A percentile compares a stretch with the other conserved stretches of the same genome.
Evolutionary conservation across 495 filamentous ascomycete species (phyloP).

Genomic region (Penicillium lagena): DNA sequence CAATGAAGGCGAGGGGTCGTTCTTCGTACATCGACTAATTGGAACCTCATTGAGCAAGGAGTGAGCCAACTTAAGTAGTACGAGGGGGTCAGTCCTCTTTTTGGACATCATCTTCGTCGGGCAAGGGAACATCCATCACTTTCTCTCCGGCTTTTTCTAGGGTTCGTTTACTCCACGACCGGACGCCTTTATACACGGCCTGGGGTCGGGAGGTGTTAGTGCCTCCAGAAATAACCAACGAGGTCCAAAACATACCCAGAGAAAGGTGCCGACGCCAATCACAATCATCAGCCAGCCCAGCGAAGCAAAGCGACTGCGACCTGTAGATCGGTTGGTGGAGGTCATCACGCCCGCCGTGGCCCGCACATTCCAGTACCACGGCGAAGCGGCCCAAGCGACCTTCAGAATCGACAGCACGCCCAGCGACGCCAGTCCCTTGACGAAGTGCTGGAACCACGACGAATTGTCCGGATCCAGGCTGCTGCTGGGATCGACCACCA

Average conservation of each 20-base stretch:
- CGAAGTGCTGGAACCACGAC: slow-evolving; percentile 73
- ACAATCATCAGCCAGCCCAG: slow-evolving; percentile 73
- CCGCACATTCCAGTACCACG: slow-evolving; percentile 70
- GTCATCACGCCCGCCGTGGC: slow-evolving; percentile 36
- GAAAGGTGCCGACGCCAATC: slow-evolving; percentile 73
- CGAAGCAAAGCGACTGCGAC: slow-evolving; percentile 64
- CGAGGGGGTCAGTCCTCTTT: slow-evolving; percentile 12
- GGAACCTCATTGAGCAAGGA: slow-evolving; percentile 66
- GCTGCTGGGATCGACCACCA: slow-evolving; percentile 15
- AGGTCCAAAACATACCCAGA: slow-evolving; percentile 56
- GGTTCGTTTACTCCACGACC: slow-evolving; percentile 58
- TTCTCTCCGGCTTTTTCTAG: slow-evolving; percentile 70
- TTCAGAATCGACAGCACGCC: slow-evolving; percentile 84
- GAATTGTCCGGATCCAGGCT: slow-evolving; percentile 38
- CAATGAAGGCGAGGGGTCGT: slow-evolving; percentile 38
- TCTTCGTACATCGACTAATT: slow-evolving; percentile 97
- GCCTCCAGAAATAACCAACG: background rate
- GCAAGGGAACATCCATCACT: slow-evolving; percentile 76
- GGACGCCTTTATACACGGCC: slow-evolving; percentile 75
- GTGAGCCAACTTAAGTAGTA: slow-evolving; percentile 75
- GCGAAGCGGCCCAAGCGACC: slow-evolving; percentile 64
- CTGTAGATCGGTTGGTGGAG: slow-evolving; percentile 50
- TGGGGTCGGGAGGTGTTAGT: slow-evolving; percentile 31
- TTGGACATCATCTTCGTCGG: slow-evolving; percentile 60
- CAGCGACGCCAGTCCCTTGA: slow-evolving; percentile 80